Evolutionary conservation across 371 early-diverging fungal genomes (phyloP).

Genomic region (Entomophthora muscae): DNA sequence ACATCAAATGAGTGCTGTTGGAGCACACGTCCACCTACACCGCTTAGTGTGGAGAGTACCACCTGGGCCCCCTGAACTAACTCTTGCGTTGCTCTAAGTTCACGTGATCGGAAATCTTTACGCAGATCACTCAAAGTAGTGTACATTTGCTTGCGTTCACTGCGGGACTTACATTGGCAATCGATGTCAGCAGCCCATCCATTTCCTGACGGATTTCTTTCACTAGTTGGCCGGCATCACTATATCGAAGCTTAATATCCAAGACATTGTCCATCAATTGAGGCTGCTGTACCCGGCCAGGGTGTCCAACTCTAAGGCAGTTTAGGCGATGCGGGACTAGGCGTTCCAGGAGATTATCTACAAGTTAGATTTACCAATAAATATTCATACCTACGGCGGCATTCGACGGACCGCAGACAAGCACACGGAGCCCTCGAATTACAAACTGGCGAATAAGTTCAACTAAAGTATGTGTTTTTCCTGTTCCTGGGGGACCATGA

Average conservation of each 20-base stretch:
- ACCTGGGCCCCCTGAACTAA: constrained; percentile 40
- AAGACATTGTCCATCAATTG: constrained; percentile 47
- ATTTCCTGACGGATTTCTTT: constrained; percentile 63
- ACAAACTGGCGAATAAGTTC: constrained; percentile 72
- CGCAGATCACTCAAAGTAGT: constrained; percentile 47
- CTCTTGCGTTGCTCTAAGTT: constrained; percentile 43
- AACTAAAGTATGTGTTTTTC: constrained; percentile 84
- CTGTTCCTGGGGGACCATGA: constrained; percentile 85
- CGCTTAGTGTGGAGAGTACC: constrained; percentile 39
- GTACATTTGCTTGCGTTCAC: constrained; percentile 47
- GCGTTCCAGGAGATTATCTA: constrained; percentile 70
- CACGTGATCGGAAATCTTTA: constrained; percentile 49
- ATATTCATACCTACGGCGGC: constrained; percentile 56
- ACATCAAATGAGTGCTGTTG: constrained; percentile 60
- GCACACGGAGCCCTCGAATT: constrained; percentile 36
- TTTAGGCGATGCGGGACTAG: constrained; percentile 32
- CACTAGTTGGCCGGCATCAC: constrained; percentile 58
- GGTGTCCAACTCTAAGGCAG: constrained; percentile 76
- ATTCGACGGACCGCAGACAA: constrained; percentile 92
- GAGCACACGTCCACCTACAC: constrained; percentile 32
- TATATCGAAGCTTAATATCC: constrained; percentile 43
- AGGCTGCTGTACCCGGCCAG: constrained; percentile 54
- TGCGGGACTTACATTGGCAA: constrained; percentile 40
- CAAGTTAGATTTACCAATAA: background rate
- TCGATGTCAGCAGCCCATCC: constrained; percentile 39